Percentiles rank a stretch among this genome's conserved stretches.
Evolutionary conservation across 768 basidiomycete genomes (phyloP).

Genomic region (Royoungia palumana): DNA sequence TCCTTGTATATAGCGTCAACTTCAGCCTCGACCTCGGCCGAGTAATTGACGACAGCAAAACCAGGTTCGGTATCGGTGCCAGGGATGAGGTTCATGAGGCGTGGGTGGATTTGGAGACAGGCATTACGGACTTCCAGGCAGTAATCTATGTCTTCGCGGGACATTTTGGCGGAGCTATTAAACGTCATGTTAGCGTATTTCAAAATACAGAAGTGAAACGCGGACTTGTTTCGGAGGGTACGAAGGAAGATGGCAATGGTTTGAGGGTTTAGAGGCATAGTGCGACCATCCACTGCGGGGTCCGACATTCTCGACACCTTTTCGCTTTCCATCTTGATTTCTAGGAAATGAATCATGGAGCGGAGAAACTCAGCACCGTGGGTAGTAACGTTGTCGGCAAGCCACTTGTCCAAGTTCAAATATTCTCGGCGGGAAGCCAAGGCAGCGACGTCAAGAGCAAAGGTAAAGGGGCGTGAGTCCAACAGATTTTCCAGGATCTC

Average conservation of each 20-base stretch:
- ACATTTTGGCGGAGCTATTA: conserved; percentile 68
- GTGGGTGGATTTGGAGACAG: conserved; percentile 92
- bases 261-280: conserved; percentile 82
- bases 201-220: conserved; percentile 8
- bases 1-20: conserved; percentile 95
- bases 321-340: conserved; percentile 91
- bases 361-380: conserved; percentile 87
- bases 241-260: conserved; percentile 92
- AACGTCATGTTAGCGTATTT: conserved; percentile 1
- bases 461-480: conserved; percentile 82
- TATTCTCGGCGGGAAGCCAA: conserved; percentile 91
- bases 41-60: conserved; percentile 83
- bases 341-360: conserved; percentile 83
- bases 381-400: conserved; percentile 78
- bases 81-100: conserved; percentile 90
- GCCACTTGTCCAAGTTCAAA: conserved; percentile 95
- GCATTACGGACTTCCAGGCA: conserved; percentile 90
- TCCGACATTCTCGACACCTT: conserved; percentile 74
- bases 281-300: conserved; percentile 70
- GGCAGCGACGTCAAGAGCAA: conserved; percentile 92
- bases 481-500: conserved; percentile 92
- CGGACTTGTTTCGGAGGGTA: conserved; percentile 79
- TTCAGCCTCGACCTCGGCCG: conserved; percentile 85
- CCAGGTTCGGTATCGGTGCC: conserved; percentile 87
- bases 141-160: conserved; percentile 74